Conservation (phyloP, 2,329 filamentous ascomycete genomes). For the Tolypocladium tundrense region DNA sequence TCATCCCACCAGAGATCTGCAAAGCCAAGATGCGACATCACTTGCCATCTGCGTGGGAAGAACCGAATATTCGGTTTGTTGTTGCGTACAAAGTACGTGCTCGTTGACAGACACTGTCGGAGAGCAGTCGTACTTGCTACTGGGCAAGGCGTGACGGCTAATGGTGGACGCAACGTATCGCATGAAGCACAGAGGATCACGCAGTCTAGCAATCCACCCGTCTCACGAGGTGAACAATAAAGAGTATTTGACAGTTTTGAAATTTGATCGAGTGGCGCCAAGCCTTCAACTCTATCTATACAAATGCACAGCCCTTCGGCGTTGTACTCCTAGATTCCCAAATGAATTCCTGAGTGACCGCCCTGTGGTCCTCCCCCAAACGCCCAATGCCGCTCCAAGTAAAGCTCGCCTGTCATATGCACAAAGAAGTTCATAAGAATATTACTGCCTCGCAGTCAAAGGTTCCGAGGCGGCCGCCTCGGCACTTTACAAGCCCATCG, state of each 20-base stretch:
- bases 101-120: neutral
- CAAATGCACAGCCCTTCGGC: neutral
- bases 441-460: neutral
- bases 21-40: neutral
- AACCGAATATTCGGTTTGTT: neutral
- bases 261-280: neutral
- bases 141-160: neutral
- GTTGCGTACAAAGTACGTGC: neutral
- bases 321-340: neutral
- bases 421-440: conserved; percentile 2
- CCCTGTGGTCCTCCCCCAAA: conserved; percentile 1
- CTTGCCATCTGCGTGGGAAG: neutral
- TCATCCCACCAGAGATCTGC: neutral
- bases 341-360: neutral
- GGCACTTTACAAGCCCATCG: conserved; percentile 18
- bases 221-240: neutral
- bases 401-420: neutral
- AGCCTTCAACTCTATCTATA: conserved; percentile 6
- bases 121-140: too few relatives aligned
- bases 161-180: neutral
- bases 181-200: neutral
- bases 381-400: neutral
- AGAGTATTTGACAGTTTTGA: neutral
- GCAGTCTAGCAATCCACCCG: too few relatives aligned
- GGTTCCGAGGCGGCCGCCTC: neutral